Evolutionary conservation across 116 monocot genomes (phyloP), one percentile per base, ranked within the genome.

Genomic region (Phalaenopsis hybrid): DNA sequence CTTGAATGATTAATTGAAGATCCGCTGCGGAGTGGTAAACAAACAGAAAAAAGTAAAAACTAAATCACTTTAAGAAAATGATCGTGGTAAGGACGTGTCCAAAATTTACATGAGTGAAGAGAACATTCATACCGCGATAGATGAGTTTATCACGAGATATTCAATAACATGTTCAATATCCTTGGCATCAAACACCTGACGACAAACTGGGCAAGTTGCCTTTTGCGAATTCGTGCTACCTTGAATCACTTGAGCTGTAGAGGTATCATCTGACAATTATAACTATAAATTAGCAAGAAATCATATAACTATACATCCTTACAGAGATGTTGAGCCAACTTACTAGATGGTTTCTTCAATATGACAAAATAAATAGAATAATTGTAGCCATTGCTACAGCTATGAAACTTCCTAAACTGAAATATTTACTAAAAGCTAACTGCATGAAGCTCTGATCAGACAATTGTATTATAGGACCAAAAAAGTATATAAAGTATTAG

Each of bases 171-270:
- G 96, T 72, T 92, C 86, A 75, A 96, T 87, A 85, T 96, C 96
- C 74, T 90, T 91, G 45, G 75, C 89, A 50, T 87, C 86, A 79
- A 96, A 93, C 63, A 82, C 80, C 82, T 91, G 93, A 37, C 93
- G 89, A 80, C 96, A 96, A 83, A 93, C 89, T 74, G 96, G 93
- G 63, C 96, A 96, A 73, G 85, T 90, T 83, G 83, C 90, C 45
- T 82, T 83, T 8, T 75, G 84, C 74, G 80, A 77, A 82, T 85
- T 85, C 79, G 75, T 57, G 21, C 6, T 79, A 9, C 34, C 8
- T 49, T 82, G 80, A 52, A 69, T 9, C n/a, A 76, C 65, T 90
- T 89, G 92, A 87, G 84, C 84, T 90, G 85, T 81, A 84, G 70
- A 85, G 43, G 6, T 79, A 46, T 44, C 12, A 73, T 65, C 65